phyloP scores from a whole-genome alignment of 176 grass and related monocot genomes.

The Oryza meridionalis region DNA sequence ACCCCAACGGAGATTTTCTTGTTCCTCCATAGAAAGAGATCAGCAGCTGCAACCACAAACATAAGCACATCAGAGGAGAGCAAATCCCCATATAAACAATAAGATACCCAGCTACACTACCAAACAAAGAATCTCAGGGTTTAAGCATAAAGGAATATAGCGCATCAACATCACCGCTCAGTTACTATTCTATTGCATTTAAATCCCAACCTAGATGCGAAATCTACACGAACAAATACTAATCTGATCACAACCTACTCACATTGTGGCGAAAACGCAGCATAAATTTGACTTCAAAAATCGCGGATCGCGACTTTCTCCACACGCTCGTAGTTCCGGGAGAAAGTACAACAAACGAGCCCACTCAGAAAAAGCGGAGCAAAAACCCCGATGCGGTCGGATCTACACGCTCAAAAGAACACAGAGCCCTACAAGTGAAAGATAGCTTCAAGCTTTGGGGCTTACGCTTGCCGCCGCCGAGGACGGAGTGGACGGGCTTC shows the following conservation, averaged over 20 bases:
- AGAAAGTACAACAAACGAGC: background rate
- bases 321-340: background rate
- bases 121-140: constrained; percentile 29
- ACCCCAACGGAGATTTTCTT: constrained; percentile 76
- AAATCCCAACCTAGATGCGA: background rate
- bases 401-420: constrained; percentile 7
- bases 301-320: background rate
- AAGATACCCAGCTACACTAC: background rate
- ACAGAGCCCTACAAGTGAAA: background rate
- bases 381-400: constrained; percentile 13
- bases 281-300: background rate
- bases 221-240: background rate
- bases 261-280: background rate
- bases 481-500: constrained; percentile 61
- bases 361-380: background rate
- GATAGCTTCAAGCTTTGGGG: background rate
- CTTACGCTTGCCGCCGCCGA: constrained; percentile 68
- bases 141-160: background rate
- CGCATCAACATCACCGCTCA: background rate
- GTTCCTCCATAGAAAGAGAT: constrained; percentile 97
- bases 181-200: background rate
- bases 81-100: constrained; percentile 17
- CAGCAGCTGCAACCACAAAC: constrained; percentile 66
- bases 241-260: background rate
- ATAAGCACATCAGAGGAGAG: constrained; percentile 18